Evolutionary conservation across 108 stramenopile species (phyloP).

Genomic region (Cyclotella cryptica): DNA sequence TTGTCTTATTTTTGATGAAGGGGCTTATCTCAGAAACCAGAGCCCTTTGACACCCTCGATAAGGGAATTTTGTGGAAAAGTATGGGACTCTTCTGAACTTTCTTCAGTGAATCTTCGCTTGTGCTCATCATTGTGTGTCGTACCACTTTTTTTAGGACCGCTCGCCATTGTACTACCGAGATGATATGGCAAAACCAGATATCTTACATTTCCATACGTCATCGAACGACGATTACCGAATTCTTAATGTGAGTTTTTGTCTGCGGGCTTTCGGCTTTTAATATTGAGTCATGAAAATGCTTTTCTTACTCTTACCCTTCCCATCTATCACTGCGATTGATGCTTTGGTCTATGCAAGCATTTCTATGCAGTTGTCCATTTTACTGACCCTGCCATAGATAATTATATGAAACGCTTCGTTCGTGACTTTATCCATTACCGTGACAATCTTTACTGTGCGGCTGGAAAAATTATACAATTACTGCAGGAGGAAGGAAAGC

Average conservation of each 20-base stretch:
- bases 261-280: neutral
- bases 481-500: constrained; percentile 64
- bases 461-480: constrained; percentile 88
- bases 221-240: constrained; percentile 58
- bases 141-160: constrained; percentile 16
- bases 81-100: neutral
- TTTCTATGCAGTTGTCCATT: constrained; percentile 81
- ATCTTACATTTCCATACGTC: constrained; percentile 77
- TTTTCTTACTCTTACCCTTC: too few relatives aligned
- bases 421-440: constrained; percentile 86
- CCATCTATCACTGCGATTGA: neutral
- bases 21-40: constrained; percentile 38
- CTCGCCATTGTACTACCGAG: constrained; percentile 36
- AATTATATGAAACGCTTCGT: constrained; percentile 86
- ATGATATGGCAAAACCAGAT: constrained; percentile 28
- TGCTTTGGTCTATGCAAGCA: constrained; percentile 34
- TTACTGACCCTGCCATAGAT: constrained; percentile 77
- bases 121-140: neutral
- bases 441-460: constrained; percentile 85
- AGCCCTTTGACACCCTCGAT: constrained; percentile 21
- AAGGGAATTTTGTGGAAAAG: constrained; percentile 22
- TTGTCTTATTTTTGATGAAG: constrained; percentile 76
- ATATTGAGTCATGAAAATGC: too few relatives aligned
- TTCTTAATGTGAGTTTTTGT: constrained; percentile 55
- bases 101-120: neutral